A percentile compares a stretch with the other conserved stretches of the same genome.
These are phyloP conservation scores for Triticum monococcum DNA, from an alignment of 176 grass and related monocot species.

Conservation along the genomic window DNA sequence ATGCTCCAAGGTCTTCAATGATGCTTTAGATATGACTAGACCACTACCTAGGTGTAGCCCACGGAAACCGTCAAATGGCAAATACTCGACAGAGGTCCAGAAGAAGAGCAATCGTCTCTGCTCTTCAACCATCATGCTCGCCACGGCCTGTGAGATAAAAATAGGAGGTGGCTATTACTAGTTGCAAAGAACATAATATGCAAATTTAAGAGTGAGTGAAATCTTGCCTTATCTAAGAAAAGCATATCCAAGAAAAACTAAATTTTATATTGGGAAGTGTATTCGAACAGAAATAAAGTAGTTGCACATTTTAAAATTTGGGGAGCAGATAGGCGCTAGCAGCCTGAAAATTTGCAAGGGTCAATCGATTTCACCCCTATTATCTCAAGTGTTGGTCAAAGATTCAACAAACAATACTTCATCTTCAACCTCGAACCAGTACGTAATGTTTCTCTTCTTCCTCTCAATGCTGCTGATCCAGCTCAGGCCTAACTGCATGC, in stretches of 20 bases:
- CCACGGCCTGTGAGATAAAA: slow-evolving; percentile 37
- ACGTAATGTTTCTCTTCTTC: too few species aligned
- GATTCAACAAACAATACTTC: too few species aligned
- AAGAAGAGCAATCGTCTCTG: slow-evolving; percentile 58
- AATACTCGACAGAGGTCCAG: slow-evolving; percentile 66
- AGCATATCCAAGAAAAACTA: not conserved
- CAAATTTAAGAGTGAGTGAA: not conserved
- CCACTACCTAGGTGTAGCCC: slow-evolving; percentile 32
- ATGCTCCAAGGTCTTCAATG: slow-evolving; percentile 33
- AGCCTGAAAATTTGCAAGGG: too few species aligned
- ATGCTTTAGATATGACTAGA: slow-evolving; percentile 38
- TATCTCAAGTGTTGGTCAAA: too few species aligned
- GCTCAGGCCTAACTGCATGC: too few species aligned
- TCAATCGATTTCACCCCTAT: too few species aligned
- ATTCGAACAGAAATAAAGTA: not conserved
- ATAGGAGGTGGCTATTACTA: not conserved
- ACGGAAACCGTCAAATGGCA: slow-evolving; percentile 54
- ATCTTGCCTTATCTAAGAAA: not conserved
- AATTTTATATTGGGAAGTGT: not conserved
- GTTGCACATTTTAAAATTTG: not conserved
- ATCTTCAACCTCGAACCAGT: too few species aligned
- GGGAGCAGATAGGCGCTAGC: not conserved
- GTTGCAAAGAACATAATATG: not conserved
- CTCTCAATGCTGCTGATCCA: too few species aligned
- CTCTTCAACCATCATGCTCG: slow-evolving; percentile 50